Conservation (phyloP, 148 eudicot species). For the Gaultheria prostrata region DNA sequence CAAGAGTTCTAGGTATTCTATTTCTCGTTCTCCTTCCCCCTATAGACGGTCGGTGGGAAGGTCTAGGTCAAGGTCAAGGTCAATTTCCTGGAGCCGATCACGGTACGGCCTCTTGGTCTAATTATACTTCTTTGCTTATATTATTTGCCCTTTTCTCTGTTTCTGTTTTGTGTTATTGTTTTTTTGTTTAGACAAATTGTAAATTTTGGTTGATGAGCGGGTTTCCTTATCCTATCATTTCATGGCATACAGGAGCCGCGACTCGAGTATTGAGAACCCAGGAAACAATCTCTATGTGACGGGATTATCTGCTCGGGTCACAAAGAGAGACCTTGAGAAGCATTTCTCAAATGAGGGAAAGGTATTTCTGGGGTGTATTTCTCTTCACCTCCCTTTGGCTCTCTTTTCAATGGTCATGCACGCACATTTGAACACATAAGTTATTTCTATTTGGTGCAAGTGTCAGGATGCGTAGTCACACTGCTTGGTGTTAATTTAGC, state of each 20-base stretch:
- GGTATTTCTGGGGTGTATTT: conserved; percentile 35
- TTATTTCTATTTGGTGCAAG: neutral
- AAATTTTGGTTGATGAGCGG: neutral
- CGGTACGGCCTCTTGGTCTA: conserved; percentile 34
- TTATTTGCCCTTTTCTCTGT: neutral
- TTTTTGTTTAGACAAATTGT: neutral
- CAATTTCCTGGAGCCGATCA: conserved; percentile 63
- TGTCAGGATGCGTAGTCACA: neutral
- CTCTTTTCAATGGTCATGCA: neutral
- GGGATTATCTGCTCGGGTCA: conserved; percentile 71
- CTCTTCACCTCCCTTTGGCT: neutral
- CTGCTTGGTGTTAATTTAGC: neutral
- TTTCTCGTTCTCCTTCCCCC: conserved; percentile 64
- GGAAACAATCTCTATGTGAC: conserved; percentile 97
- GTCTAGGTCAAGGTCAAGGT: conserved; percentile 58
- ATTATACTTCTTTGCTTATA: neutral
- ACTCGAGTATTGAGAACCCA: conserved; percentile 72
- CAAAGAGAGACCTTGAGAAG: conserved; percentile 77
- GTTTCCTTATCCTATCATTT: neutral
- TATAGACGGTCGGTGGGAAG: conserved; percentile 40
- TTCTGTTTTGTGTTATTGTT: neutral
- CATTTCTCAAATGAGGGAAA: conserved; percentile 88
- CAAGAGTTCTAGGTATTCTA: conserved; percentile 51
- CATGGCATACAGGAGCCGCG: conserved; percentile 55
- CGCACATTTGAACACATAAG: neutral